Evolutionary conservation across 257 asterid species (phyloP).

Genomic region (Nyctanthes arbortristis): DNA sequence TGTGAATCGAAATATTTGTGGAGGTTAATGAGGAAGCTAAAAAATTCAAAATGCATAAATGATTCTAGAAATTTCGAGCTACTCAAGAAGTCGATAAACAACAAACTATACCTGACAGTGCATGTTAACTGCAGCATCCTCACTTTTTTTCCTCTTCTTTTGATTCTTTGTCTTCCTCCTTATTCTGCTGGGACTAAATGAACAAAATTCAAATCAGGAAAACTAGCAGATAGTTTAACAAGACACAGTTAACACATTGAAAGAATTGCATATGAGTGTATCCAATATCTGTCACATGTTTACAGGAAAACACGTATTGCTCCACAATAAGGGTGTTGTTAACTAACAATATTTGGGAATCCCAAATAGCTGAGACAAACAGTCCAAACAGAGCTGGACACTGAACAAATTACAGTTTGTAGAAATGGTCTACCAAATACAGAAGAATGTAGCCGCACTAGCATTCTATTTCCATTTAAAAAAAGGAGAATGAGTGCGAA

Average conservation of each 20-base stretch:
- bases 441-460: no score
- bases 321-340: no score
- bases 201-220: background rate
- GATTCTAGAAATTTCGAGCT: background rate
- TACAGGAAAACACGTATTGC: no score
- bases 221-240: background rate
- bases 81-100: background rate
- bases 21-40: background rate
- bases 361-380: background rate
- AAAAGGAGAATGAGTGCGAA: no score
- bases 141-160: slow-evolving; percentile 75
- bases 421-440: background rate
- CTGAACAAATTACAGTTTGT: background rate
- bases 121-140: slow-evolving; percentile 25
- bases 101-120: slow-evolving; percentile 29
- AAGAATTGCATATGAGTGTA: background rate
- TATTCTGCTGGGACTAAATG: slow-evolving; percentile 39
- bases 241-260: background rate
- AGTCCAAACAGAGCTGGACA: background rate
- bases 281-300: no score
- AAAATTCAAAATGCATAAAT: background rate
- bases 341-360: no score
- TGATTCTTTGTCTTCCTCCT: slow-evolving; percentile 63
- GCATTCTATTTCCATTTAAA: no score
- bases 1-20: background rate